These are phyloP conservation scores for Polytrichum formosum DNA, from an alignment of 225 moss, liverwort and hornwort species.

Conservation along the genomic window DNA sequence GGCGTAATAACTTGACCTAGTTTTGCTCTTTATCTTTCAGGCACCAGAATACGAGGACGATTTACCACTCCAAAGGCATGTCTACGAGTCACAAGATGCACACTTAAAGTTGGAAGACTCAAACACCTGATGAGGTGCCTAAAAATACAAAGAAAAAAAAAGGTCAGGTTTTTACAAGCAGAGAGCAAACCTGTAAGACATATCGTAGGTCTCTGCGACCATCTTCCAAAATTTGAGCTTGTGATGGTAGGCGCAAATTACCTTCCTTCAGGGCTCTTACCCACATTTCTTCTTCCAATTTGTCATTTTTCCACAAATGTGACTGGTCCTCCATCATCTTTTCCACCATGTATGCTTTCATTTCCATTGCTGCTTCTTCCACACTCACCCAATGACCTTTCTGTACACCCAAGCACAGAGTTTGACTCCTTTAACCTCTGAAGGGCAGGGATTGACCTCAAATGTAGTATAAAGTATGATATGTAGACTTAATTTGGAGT, in stretches of 20 bases:
- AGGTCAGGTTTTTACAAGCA: no score
- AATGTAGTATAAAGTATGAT: background rate
- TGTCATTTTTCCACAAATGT: constrained; percentile 8
- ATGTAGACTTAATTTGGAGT: background rate
- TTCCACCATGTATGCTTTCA: constrained; percentile 67
- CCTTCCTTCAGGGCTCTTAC: constrained; percentile 48
- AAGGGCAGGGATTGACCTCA: background rate
- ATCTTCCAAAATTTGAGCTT: constrained; percentile 42
- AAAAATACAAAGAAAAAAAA: no score
- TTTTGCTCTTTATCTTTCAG: no score
- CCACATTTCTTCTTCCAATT: constrained; percentile 62
- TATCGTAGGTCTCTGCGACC: constrained; percentile 78
- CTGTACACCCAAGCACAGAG: constrained; percentile 31
- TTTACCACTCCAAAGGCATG: no score
- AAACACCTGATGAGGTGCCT: no score
- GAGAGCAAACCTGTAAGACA: constrained; percentile 56
- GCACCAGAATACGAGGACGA: no score
- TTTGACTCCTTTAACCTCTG: background rate
- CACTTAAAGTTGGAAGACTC: no score
- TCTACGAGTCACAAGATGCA: no score
- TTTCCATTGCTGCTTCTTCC: constrained; percentile 66
- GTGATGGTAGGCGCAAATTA: constrained; percentile 62
- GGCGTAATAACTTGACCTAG: no score
- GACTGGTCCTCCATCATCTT: constrained; percentile 35
- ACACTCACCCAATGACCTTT: constrained; percentile 79